These are phyloP conservation scores for Metschnikowia amazonensis DNA, from an alignment of 805 yeast species.

Conservation along the genomic window DNA sequence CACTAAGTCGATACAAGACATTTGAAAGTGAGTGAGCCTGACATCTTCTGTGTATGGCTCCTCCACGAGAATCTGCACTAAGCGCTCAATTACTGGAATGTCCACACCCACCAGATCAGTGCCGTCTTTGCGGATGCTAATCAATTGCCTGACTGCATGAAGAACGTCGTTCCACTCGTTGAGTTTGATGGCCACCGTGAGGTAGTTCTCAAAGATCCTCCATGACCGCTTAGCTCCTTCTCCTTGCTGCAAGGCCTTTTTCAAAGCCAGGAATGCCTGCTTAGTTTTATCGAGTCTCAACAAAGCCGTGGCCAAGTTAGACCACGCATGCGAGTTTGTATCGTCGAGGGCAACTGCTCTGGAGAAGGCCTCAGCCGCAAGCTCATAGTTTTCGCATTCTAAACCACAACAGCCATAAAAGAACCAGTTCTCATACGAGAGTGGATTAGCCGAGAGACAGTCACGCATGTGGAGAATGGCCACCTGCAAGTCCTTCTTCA, in stretches of 20 bases:
- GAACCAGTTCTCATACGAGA: slow-evolving; percentile 81
- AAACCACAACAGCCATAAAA: slow-evolving; percentile 88
- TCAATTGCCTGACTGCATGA: slow-evolving; percentile 62
- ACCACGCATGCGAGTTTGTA: slow-evolving; percentile 80
- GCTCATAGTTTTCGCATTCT: slow-evolving; percentile 62
- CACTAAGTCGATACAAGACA: slow-evolving; percentile 65
- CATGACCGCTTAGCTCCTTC: slow-evolving; percentile 68
- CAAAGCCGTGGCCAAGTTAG: slow-evolving; percentile 81
- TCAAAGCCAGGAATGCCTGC: slow-evolving; percentile 83
- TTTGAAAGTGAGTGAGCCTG: slow-evolving; percentile 59
- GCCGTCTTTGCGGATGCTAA: slow-evolving; percentile 52
- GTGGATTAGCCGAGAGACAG: slow-evolving; percentile 67
- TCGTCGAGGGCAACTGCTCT: slow-evolving; percentile 86
- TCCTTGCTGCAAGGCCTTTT: slow-evolving; percentile 69
- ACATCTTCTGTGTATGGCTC: slow-evolving; percentile 45
- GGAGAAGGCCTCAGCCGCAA: slow-evolving; percentile 89
- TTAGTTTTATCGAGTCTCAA: slow-evolving; percentile 57
- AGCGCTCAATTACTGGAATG: slow-evolving; percentile 66
- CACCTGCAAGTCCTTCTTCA: slow-evolving; percentile 44
- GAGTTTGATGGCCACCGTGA: slow-evolving; percentile 75
- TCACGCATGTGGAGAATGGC: slow-evolving; percentile 72
- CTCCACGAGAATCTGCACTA: slow-evolving; percentile 60
- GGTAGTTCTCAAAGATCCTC: slow-evolving; percentile 87
- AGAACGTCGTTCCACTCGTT: slow-evolving; percentile 89
- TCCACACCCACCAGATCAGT: slow-evolving; percentile 61